Evolutionary conservation across 1,139 yeast genomes (phyloP).

Genomic region (Saccharomyces hybrid): DNA sequence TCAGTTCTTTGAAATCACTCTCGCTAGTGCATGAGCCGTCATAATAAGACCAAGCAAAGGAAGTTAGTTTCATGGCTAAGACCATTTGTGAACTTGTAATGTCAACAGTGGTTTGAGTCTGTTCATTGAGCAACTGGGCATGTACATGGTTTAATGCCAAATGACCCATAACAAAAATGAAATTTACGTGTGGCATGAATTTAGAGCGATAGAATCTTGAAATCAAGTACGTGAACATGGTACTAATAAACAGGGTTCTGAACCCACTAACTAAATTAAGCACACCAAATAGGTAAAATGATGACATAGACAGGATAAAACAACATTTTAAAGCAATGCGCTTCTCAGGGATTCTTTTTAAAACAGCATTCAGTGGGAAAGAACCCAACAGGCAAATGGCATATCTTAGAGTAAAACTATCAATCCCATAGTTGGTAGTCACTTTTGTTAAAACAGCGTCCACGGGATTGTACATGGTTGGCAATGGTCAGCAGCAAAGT

Average conservation of each 20-base stretch:
- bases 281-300: constrained; percentile 71
- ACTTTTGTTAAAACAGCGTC: constrained; percentile 33
- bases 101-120: constrained; percentile 55
- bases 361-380: constrained; percentile 75
- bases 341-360: constrained; percentile 76
- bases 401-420: constrained; percentile 64
- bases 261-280: constrained; percentile 64
- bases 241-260: constrained; percentile 53
- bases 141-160: constrained; percentile 64
- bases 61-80: constrained; percentile 81
- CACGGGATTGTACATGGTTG: constrained; percentile 27
- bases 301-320: constrained; percentile 53
- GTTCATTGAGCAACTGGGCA: constrained; percentile 55
- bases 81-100: constrained; percentile 98
- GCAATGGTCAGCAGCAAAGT: not conserved
- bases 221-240: constrained; percentile 62
- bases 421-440: constrained; percentile 54
- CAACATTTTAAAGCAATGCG: constrained; percentile 51
- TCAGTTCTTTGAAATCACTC: constrained; percentile 27
- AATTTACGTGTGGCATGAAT: constrained; percentile 88
- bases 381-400: constrained; percentile 71
- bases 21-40: constrained; percentile 52
- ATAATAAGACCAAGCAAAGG: constrained; percentile 88
- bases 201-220: constrained; percentile 55
- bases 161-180: constrained; percentile 69